Percentiles rank a stretch among this genome's conserved stretches.
These are phyloP conservation scores for Penicillium concentricum DNA, from an alignment of 2,329 filamentous ascomycete species.

Conservation along the genomic window DNA sequence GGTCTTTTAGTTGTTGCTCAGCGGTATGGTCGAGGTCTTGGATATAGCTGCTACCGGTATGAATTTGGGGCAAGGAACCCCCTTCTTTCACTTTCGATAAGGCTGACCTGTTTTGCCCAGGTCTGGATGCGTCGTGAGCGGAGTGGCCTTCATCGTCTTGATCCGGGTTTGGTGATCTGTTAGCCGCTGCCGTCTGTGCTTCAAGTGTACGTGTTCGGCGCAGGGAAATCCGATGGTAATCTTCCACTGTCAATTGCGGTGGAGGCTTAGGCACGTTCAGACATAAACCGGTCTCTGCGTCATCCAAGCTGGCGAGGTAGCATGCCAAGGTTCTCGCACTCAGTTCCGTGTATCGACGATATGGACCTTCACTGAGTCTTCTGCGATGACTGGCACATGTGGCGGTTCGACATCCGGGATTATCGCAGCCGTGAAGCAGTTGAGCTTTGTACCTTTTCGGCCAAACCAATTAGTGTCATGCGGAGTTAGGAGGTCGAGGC, in stretches of 20 bases:
- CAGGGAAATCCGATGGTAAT: conserved; percentile 28
- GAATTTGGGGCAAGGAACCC: neutral
- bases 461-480: conserved; percentile 4
- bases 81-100: neutral
- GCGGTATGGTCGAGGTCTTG: conserved; percentile 23
- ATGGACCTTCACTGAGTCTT: conserved; percentile 65
- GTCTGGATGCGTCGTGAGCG: neutral
- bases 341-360: conserved; percentile 75
- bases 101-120: neutral
- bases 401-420: conserved; percentile 65
- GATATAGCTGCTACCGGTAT: conserved; percentile 11
- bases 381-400: conserved; percentile 80
- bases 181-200: conserved; percentile 12
- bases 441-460: conserved; percentile 69
- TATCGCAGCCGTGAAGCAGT: conserved; percentile 76
- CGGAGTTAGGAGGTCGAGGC: neutral
- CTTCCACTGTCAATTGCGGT: conserved; percentile 27
- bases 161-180: neutral
- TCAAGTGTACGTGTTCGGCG: conserved; percentile 34
- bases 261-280: conserved; percentile 41
- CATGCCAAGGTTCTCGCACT: conserved; percentile 80
- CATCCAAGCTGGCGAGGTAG: conserved; percentile 75
- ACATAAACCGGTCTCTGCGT: conserved; percentile 71
- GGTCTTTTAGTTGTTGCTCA: conserved; percentile 50
- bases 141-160: neutral